Percentiles rank a stretch among this genome's conserved stretches.
Conservation (phyloP, 805 yeast species). For the Starmerella davenportii region DNA sequence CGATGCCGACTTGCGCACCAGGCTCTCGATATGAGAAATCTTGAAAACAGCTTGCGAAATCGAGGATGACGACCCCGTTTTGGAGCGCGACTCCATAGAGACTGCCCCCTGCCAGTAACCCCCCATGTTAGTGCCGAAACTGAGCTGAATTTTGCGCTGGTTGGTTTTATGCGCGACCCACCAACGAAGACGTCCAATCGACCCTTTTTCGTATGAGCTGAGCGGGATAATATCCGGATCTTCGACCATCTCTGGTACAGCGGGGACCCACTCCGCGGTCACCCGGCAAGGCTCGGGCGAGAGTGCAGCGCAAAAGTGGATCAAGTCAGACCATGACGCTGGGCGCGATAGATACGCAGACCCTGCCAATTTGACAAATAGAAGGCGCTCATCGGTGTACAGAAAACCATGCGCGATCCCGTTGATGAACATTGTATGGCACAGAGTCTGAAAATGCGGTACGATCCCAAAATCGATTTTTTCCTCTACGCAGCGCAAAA, state of each 20-base stretch:
- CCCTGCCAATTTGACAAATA: slow-evolving; percentile 9
- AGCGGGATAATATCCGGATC: slow-evolving; percentile 9
- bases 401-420: slow-evolving; percentile 14
- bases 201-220: slow-evolving; percentile 7
- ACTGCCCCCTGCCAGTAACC: neutral
- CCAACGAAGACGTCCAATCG: slow-evolving; percentile 9
- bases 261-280: neutral
- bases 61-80: neutral
- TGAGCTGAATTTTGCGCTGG: neutral
- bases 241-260: slow-evolving; percentile 3
- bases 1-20: slow-evolving; percentile 12
- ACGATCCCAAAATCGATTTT: neutral
- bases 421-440: slow-evolving; percentile 13
- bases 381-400: slow-evolving; percentile 8
- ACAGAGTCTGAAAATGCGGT: slow-evolving; percentile 6
- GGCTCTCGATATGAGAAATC: neutral
- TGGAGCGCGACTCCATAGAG: neutral
- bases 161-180: slow-evolving; percentile 6
- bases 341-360: neutral
- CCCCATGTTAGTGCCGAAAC: neutral
- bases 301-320: neutral
- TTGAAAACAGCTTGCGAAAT: neutral
- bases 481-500: neutral
- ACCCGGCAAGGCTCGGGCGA: neutral
- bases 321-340: neutral